A percentile compares a stretch with the other conserved stretches of the same genome.
Conservation (phyloP, 2,329 filamentous ascomycete species). For the Pseudocercospora cruenta region DNA sequence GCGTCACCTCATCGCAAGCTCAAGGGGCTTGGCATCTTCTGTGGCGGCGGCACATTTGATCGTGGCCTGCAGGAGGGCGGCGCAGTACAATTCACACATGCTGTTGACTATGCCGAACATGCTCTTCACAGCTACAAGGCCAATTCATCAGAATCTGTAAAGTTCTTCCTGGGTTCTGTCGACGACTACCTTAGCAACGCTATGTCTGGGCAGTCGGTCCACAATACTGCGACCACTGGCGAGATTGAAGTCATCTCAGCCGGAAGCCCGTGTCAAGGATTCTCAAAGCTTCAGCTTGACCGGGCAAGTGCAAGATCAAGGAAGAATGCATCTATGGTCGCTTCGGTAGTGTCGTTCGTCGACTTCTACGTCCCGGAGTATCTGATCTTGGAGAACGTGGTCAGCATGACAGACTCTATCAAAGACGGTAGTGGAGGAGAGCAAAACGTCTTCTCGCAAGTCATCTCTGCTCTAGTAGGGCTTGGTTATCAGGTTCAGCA, state of each 20-base stretch:
- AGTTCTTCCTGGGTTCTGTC: slow-evolving; percentile 71
- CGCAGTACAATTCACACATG: slow-evolving; percentile 66
- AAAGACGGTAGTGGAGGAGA: slow-evolving; percentile 36
- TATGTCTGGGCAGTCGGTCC: slow-evolving; percentile 51
- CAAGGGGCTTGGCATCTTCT: slow-evolving; percentile 71
- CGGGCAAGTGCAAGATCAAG: slow-evolving; percentile 60
- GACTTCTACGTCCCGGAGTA: slow-evolving; percentile 77
- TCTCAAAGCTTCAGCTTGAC: slow-evolving; percentile 65
- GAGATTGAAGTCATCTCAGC: slow-evolving; percentile 71
- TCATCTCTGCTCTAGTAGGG: slow-evolving; percentile 73
- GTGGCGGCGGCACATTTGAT: slow-evolving; percentile 77
- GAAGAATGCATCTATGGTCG: slow-evolving; percentile 76
- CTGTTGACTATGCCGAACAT: slow-evolving; percentile 66
- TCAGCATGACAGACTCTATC: slow-evolving; percentile 60
- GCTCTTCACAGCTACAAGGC: slow-evolving; percentile 76
- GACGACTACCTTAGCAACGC: slow-evolving; percentile 66
- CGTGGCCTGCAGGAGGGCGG: slow-evolving; percentile 74
- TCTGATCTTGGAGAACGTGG: slow-evolving; percentile 77
- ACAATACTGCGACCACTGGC: slow-evolving; percentile 60
- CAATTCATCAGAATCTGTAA: slow-evolving; percentile 56
- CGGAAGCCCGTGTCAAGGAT: slow-evolving; percentile 78
- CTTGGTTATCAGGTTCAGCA: slow-evolving; percentile 76
- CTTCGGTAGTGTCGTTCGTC: slow-evolving; percentile 73
- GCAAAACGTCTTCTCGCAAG: slow-evolving; percentile 71
- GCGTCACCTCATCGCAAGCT: slow-evolving; percentile 14